Conservation (phyloP, 495 filamentous ascomycete genomes). For the Penicillium pancosmium region DNA sequence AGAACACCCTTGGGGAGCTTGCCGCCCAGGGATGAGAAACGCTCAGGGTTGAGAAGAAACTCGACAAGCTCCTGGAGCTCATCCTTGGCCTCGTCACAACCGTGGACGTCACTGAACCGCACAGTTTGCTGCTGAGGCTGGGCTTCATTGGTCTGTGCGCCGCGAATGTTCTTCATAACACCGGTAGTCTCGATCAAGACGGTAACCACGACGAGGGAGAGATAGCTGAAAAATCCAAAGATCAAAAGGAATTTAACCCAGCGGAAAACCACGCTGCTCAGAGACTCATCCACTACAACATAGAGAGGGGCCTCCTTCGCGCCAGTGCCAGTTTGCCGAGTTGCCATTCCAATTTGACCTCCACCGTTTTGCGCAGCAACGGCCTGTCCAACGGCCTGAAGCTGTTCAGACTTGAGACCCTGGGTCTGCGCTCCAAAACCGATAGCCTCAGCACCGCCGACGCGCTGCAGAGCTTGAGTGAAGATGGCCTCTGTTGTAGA, state of each 20-base stretch:
- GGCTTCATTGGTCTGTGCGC: slow-evolving; percentile 73
- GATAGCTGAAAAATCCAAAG: slow-evolving; percentile 75
- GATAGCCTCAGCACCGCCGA: slow-evolving; percentile 58
- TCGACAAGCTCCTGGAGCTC: slow-evolving; percentile 96
- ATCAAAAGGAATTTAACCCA: slow-evolving; percentile 85
- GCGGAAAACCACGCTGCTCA: slow-evolving; percentile 76
- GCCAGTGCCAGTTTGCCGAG: slow-evolving; percentile 57
- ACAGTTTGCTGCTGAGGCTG: slow-evolving; percentile 88
- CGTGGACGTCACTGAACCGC: slow-evolving; percentile 92
- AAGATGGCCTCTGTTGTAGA: slow-evolving; percentile 72
- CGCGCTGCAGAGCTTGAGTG: slow-evolving; percentile 68
- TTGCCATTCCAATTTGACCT: slow-evolving; percentile 55
- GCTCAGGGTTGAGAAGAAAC: slow-evolving; percentile 88
- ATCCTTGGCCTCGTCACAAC: slow-evolving; percentile 97
- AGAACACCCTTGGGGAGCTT: slow-evolving; percentile 97
- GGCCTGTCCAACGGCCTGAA: slow-evolving; percentile 86
- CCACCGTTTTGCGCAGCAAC: slow-evolving; percentile 75
- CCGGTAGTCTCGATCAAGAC: slow-evolving; percentile 78
- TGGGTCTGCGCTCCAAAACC: slow-evolving; percentile 36
- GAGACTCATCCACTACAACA: slow-evolving; percentile 93
- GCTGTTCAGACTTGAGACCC: slow-evolving; percentile 60
- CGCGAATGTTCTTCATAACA: slow-evolving; percentile 74
- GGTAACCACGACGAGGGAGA: slow-evolving; percentile 72
- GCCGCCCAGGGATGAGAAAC: slow-evolving; percentile 88
- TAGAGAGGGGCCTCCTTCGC: slow-evolving; percentile 81